Percentiles rank a stretch among this genome's conserved stretches.
Evolutionary conservation across 148 eudicot species (phyloP).

Genomic region (Cornus florida): DNA sequence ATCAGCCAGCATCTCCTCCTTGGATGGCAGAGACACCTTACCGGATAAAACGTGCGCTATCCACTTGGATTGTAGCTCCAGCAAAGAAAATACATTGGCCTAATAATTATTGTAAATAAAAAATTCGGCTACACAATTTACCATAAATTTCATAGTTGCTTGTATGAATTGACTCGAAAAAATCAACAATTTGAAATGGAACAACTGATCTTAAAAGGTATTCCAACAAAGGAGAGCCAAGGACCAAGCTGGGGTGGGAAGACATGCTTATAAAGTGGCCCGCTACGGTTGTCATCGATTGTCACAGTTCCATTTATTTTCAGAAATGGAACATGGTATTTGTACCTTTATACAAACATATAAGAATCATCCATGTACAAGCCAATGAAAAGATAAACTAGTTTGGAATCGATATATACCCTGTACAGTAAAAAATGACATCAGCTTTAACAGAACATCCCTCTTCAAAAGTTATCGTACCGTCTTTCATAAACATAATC

Average conservation of each 20-base stretch:
- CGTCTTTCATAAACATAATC: slow-evolving; percentile 29
- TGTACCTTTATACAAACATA: slow-evolving; percentile 34
- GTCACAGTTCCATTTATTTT: slow-evolving; percentile 32
- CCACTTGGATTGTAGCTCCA: no score
- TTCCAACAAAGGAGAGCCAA: slow-evolving; percentile 34
- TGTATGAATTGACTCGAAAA: no score
- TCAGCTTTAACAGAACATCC: slow-evolving; percentile 32
- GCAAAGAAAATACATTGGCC: no score
- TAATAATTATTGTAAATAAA: no score
- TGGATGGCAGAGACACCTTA: no score
- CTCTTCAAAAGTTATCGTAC: slow-evolving; percentile 35
- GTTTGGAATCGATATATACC: slow-evolving; percentile 24
- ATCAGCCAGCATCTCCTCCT: no score
- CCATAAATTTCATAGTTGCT: no score
- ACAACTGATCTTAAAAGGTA: slow-evolving; percentile 17
- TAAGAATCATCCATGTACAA: no score
- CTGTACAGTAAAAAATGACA: slow-evolving; percentile 46
- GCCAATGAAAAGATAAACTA: background rate
- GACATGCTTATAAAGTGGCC: slow-evolving; percentile 51
- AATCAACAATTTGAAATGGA: no score
- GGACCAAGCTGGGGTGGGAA: slow-evolving; percentile 45
- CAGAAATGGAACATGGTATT: slow-evolving; percentile 34
- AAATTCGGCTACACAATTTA: no score
- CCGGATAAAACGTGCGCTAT: no score
- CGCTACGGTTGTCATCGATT: slow-evolving; percentile 42